These are phyloP conservation scores for Periglandula ipomoeae DNA, from an alignment of 2,329 filamentous ascomycete species.

Conservation along the genomic window DNA sequence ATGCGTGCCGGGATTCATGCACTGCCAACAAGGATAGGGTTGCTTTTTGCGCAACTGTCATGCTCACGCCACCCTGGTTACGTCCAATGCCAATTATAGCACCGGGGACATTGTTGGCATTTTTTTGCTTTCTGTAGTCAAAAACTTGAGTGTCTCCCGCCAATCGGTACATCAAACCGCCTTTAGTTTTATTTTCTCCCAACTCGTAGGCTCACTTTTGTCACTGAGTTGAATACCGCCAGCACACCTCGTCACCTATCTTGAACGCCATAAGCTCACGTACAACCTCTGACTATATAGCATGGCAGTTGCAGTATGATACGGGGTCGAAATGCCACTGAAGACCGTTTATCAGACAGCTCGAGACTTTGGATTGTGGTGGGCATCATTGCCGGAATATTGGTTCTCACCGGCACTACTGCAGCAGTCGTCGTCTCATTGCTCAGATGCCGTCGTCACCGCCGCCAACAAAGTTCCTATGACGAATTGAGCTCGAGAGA, in stretches of 20 bases:
- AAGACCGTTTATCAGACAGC: not conserved
- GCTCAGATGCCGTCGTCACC: not conserved
- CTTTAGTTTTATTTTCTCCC: not conserved
- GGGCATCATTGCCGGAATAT: not conserved
- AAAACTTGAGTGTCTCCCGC: not conserved
- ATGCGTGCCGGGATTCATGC: not conserved
- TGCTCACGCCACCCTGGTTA: not conserved
- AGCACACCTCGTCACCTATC: not conserved
- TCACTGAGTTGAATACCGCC: not conserved
- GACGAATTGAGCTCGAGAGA: slow-evolving; percentile 1
- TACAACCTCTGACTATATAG: not conserved
- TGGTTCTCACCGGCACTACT: not conserved
- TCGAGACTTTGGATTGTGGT: not conserved
- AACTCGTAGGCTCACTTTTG: not conserved
- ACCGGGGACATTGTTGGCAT: not conserved
- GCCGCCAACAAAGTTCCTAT: not conserved
- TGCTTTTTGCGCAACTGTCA: not conserved
- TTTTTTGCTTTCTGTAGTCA: not conserved
- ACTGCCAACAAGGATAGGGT: not conserved
- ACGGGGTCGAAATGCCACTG: not conserved
- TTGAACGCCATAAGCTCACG: too few species aligned
- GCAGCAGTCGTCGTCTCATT: not conserved
- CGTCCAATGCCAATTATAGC: not conserved
- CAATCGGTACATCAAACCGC: too few species aligned
- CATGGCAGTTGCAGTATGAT: not conserved